These are phyloP conservation scores for Pseudopediastrum boryanum DNA, from an alignment of 139 green algal species.

Conservation along the genomic window DNA sequence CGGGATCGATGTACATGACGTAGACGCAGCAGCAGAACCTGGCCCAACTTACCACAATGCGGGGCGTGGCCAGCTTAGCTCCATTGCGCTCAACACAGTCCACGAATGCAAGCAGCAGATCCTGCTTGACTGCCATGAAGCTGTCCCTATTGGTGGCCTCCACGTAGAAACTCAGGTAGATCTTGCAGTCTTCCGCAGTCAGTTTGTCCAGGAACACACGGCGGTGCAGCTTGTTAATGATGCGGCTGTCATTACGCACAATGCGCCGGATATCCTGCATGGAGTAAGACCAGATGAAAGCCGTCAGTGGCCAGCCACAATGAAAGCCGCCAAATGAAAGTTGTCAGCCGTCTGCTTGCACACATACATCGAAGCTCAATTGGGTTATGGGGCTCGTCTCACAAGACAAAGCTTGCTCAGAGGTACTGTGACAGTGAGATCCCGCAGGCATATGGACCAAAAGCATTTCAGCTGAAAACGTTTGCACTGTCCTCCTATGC, in stretches of 20 bases:
- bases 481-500: too few relatives aligned
- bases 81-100: conserved; percentile 86
- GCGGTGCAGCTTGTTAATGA: conserved; percentile 91
- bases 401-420: too few relatives aligned
- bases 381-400: too few relatives aligned
- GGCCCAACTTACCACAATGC: conserved; percentile 47
- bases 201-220: conserved; percentile 91
- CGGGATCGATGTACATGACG: too few relatives aligned
- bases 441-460: too few relatives aligned
- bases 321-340: too few relatives aligned
- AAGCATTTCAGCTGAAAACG: too few relatives aligned
- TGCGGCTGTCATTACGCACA: conserved; percentile 82
- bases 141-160: conserved; percentile 80
- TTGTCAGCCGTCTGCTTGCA: too few relatives aligned
- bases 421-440: too few relatives aligned
- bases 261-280: conserved; percentile 69
- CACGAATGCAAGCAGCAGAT: conserved; percentile 79
- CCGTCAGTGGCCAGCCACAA: too few relatives aligned
- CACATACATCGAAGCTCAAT: too few relatives aligned
- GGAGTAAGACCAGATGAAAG: too few relatives aligned
- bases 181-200: conserved; percentile 64
- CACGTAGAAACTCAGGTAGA: conserved; percentile 83
- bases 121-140: conserved; percentile 89
- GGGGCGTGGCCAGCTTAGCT: conserved; percentile 69
- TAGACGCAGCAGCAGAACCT: conserved; percentile 23